phyloP scores from a whole-genome alignment of 441 rosid species.

The Erodium moschatum region DNA sequence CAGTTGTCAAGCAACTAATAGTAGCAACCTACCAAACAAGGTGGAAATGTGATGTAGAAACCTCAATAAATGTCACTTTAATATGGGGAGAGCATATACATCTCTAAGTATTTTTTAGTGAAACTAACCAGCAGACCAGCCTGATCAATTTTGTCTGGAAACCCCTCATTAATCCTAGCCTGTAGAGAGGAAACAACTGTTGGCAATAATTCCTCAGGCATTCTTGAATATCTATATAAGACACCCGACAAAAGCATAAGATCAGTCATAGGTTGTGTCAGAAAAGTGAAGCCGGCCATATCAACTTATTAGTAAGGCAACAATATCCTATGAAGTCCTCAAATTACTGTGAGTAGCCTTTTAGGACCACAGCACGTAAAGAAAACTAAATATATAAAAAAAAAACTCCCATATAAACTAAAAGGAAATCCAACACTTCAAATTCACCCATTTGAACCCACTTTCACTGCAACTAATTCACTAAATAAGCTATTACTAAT shows the following conservation, averaged over 20 bases:
- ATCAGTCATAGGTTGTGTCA: constrained; percentile 9
- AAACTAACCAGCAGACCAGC: constrained; percentile 66
- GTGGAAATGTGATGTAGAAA: constrained; percentile 16
- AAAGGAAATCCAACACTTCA: neutral
- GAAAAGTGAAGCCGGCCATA: constrained; percentile 14
- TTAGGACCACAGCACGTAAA: neutral
- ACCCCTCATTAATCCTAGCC: constrained; percentile 47
- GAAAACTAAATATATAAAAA: too few species aligned
- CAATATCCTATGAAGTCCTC: neutral
- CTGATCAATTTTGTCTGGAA: constrained; percentile 55
- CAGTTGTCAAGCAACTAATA: constrained; percentile 66
- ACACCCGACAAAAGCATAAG: constrained; percentile 19
- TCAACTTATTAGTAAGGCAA: neutral
- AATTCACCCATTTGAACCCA: neutral
- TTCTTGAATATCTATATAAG: constrained; percentile 65
- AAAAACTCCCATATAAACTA: neutral
- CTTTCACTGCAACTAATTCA: too few species aligned
- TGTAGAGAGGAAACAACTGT: constrained; percentile 49
- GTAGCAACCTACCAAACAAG: constrained; percentile 46
- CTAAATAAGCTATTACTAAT: too few species aligned
- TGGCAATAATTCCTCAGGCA: constrained; percentile 74
- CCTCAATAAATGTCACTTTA: constrained; percentile 6
- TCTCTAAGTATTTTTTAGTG: neutral
- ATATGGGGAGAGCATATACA: constrained; percentile 15
- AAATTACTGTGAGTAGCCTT: neutral